Evolutionary conservation across 495 filamentous ascomycete species (phyloP), one percentile per base, ranked within the genome.

Genomic region (Letharia columbiana): DNA sequence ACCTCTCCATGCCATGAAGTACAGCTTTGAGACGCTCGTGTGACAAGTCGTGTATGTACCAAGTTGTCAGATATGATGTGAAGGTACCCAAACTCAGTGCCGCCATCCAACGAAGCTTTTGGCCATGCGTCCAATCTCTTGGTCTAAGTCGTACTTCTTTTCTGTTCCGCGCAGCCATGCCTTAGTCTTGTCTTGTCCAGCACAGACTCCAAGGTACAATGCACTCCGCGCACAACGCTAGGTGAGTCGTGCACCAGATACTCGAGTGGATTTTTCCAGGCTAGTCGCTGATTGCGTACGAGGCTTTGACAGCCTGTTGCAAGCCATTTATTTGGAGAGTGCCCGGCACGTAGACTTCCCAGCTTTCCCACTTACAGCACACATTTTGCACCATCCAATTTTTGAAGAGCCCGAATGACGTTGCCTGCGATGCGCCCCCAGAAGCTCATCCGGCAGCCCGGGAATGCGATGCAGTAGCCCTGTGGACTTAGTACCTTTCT

Each of bases 101-200:
- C 44, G 28, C 66, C 66, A 33, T 63, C 61, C 40, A 64, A 41
- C 41, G 66, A 68, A 31, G 68, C 68, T 12, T 37, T 68, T 60
- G 37, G 68, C 68, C 68, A 70, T 70, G 13, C 64, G 61, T 23
- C 68, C 65, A 35, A 70, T 66, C 52, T 70, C 66, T 31, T 57
- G 66, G 44, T 70, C 68, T 13, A 64, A 68, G 37, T 68, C 68
- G 23, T 44, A 50, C n/a, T 40, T 23, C 35, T 65, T 63, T 31
- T 61, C 56, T n/a, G 37, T 28, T 28, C 59, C 42, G 1, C 3
- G 31, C 10, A 61, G 33, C 68, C 66, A 70, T 13, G 61, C 61
- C 23, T 68, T 68, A 12, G 68, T 68, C 49, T 70, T 66, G 68
- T 68, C 49, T 70, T 66, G 60, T 70, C 28, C 18, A 70, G 57